A percentile compares a stretch with the other conserved stretches of the same genome.
phyloP scores from a whole-genome alignment of 1,139 yeast species.

The Scheffersomyces stambukii region DNA sequence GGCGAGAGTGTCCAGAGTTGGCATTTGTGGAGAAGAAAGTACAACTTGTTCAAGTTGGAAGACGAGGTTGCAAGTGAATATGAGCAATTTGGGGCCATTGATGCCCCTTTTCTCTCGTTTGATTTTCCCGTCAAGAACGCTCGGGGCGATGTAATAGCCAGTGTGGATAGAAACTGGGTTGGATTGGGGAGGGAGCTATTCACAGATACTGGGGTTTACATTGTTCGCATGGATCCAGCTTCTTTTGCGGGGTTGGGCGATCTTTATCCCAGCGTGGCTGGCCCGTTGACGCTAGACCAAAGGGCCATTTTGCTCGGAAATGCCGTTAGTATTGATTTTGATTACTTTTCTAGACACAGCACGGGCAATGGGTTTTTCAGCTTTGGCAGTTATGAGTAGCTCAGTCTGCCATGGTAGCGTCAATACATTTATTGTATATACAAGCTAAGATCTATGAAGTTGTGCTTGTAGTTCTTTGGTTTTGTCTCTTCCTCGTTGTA shows the following conservation, averaged over 20 bases:
- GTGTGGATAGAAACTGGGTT: slow-evolving; percentile 91
- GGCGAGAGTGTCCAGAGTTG: slow-evolving; percentile 91
- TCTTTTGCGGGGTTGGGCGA: slow-evolving; percentile 47
- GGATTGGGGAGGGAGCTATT: slow-evolving; percentile 90
- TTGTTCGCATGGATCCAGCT: slow-evolving; percentile 75
- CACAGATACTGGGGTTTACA: slow-evolving; percentile 92
- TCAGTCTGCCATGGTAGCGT: too few species aligned
- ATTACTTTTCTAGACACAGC: slow-evolving; percentile 88
- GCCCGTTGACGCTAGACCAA: slow-evolving; percentile 55
- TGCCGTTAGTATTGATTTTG: slow-evolving; percentile 91
- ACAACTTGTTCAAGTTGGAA: slow-evolving; percentile 64
- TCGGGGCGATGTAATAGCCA: slow-evolving; percentile 56
- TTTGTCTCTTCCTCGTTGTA: slow-evolving; percentile 27
- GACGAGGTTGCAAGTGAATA: slow-evolving; percentile 45
- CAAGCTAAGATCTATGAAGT: slow-evolving; percentile 1
- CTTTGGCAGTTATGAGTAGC: slow-evolving; percentile 34
- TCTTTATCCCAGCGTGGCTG: slow-evolving; percentile 7
- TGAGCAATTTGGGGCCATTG: slow-evolving; percentile 78
- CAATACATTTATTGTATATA: slow-evolving; percentile 6
- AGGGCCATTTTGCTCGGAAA: slow-evolving; percentile 82
- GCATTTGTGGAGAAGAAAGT: slow-evolving; percentile 90
- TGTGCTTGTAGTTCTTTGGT: slow-evolving; percentile 8
- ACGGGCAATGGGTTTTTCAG: slow-evolving; percentile 42
- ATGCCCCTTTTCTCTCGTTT: slow-evolving; percentile 82
- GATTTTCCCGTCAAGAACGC: slow-evolving; percentile 74